phyloP scores from a whole-genome alignment of 2,329 filamentous ascomycete species.

The Penicillium nordicum region DNA sequence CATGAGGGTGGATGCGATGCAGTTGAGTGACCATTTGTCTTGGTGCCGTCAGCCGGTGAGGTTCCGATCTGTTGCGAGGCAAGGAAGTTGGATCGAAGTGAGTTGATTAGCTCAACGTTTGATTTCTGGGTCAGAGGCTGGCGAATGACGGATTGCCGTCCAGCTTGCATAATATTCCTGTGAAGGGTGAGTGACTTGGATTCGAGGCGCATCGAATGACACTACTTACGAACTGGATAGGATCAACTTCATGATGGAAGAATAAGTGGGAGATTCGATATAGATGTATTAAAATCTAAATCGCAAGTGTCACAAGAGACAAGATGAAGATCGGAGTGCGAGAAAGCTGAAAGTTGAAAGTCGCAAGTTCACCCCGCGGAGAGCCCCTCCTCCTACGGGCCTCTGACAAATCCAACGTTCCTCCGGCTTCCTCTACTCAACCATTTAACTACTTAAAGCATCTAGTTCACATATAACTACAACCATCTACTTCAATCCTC shows the following conservation, averaged over 20 bases:
- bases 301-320: background rate
- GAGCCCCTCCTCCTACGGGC: background rate
- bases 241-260: constrained; percentile 70
- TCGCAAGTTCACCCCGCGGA: background rate
- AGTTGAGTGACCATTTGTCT: constrained; percentile 12
- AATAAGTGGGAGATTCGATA: constrained; percentile 2
- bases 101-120: constrained; percentile 88
- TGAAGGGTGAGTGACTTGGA: background rate
- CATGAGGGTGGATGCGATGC: constrained; percentile 48
- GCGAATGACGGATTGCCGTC: constrained; percentile 77
- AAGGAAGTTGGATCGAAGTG: constrained; percentile 77
- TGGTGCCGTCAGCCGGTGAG: constrained; percentile 21
- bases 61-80: constrained; percentile 63
- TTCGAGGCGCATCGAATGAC: background rate
- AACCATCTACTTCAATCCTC: constrained; percentile 22
- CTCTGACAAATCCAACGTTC: constrained; percentile 4
- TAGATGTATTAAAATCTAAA: background rate
- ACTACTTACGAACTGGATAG: constrained; percentile 75
- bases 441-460: background rate
- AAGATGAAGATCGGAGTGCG: background rate
- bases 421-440: background rate
- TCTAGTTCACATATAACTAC: too few relatives aligned
- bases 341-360: background rate
- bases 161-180: constrained; percentile 80
- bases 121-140: constrained; percentile 75